phyloP scores from a whole-genome alignment of 176 grass and related monocot species.

The Lolium perenne region DNA sequence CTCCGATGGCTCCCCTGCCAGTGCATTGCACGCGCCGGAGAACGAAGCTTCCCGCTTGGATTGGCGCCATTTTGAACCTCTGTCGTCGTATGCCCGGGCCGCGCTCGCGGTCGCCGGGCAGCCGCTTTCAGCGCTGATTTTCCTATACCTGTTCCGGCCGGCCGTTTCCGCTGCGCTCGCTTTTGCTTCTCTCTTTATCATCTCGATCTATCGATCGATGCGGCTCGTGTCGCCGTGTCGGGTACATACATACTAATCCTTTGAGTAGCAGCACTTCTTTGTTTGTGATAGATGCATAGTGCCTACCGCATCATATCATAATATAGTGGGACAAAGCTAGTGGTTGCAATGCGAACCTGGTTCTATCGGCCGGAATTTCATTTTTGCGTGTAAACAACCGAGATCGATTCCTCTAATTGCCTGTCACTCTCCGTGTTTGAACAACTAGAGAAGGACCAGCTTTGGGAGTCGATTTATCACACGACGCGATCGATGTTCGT shows the following conservation, averaged over 20 bases:
- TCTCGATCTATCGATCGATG: too few species aligned
- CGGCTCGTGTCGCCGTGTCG: neutral
- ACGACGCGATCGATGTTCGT: neutral
- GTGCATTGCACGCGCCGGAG: neutral
- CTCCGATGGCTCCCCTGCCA: neutral
- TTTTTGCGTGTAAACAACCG: neutral
- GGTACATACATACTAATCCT: neutral
- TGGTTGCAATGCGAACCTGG: neutral
- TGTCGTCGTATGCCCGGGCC: neutral
- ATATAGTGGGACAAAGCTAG: neutral
- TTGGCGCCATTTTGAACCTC: neutral
- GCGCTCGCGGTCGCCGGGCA: neutral
- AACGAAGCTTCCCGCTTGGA: constrained; percentile 33
- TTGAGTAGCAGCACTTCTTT: neutral
- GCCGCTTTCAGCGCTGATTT: constrained; percentile 37
- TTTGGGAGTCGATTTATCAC: neutral
- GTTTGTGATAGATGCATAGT: neutral
- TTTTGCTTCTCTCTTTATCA: neutral
- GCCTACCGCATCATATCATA: neutral
- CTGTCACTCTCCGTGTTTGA: too few species aligned
- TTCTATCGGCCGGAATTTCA: neutral
- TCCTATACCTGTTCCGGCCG: neutral
- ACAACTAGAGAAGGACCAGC: too few species aligned
- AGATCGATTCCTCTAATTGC: too few species aligned
- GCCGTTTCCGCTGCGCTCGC: neutral